Conservation (phyloP, 768 basidiomycete species). For the Lentinula edodes region DNA sequence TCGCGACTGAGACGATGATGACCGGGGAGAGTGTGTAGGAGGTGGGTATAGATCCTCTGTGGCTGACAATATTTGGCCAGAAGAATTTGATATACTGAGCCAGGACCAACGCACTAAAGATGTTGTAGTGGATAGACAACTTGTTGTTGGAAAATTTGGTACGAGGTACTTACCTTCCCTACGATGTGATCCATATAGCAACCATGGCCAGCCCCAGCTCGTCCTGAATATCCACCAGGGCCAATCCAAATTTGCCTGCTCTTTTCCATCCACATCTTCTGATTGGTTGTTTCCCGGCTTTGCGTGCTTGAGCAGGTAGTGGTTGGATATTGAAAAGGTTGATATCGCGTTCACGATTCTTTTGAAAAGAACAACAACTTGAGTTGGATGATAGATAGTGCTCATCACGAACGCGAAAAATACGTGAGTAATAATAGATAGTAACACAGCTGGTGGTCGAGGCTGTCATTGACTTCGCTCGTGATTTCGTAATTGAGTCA, state of each 20-base stretch:
- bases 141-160: background rate
- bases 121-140: background rate
- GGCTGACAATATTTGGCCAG: background rate
- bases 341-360: conserved; percentile 66
- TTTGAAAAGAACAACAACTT: conserved; percentile 56
- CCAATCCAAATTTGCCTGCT: background rate
- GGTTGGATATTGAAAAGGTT: conserved; percentile 62
- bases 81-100: background rate
- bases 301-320: conserved; percentile 39
- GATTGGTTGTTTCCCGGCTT: conserved; percentile 3
- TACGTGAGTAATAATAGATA: background rate
- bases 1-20: background rate
- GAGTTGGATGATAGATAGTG: conserved; percentile 46
- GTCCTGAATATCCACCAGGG: conserved; percentile 2
- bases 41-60: background rate
- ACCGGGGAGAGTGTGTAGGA: background rate
- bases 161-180: background rate
- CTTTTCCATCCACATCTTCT: conserved; percentile 3
- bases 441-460: background rate
- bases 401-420: conserved; percentile 26
- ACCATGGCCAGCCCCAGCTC: conserved; percentile 11
- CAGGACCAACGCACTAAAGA: background rate
- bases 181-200: background rate
- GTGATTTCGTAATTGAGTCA: background rate
- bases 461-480: background rate